These are phyloP conservation scores for Clarireedia homoeocarpa DNA, from an alignment of 2,329 filamentous ascomycete species.

Conservation along the genomic window DNA sequence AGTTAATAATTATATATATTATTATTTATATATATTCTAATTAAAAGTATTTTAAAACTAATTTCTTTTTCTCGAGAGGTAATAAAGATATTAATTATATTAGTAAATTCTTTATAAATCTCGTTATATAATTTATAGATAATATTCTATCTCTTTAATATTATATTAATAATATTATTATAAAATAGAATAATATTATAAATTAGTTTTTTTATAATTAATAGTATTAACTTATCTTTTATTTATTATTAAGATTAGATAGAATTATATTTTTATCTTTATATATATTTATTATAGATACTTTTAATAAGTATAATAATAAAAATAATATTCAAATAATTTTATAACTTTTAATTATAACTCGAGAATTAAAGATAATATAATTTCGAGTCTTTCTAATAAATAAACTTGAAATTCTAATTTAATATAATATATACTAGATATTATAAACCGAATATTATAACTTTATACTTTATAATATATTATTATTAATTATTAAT, in stretches of 20 bases:
- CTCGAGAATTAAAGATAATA: conserved; percentile 10
- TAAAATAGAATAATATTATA: conserved; percentile 26
- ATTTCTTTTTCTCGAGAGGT: conserved; percentile 17
- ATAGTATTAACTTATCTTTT: conserved; percentile 25
- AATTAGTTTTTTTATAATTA: conserved; percentile 30
- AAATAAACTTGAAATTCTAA: too few relatives aligned
- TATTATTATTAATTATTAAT: conserved; percentile 9
- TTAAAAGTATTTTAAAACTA: conserved; percentile 31
- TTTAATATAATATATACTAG: too few relatives aligned
- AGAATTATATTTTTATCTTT: too few relatives aligned
- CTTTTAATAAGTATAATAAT: too few relatives aligned
- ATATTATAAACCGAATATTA: too few relatives aligned
- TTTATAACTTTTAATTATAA: conserved; percentile 25
- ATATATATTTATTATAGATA: too few relatives aligned
- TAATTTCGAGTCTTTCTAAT: too few relatives aligned
- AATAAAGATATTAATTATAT: conserved; percentile 24
- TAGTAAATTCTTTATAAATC: conserved; percentile 28
- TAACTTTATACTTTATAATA: conserved; percentile 10
- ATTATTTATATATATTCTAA: conserved; percentile 21
- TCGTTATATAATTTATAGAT: conserved; percentile 23
- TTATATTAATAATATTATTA: conserved; percentile 26
- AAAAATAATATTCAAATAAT: conserved; percentile 13
- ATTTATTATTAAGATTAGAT: background rate
- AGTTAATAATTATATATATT: conserved; percentile 31
- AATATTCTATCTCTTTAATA: conserved; percentile 25